These are phyloP conservation scores for Corylus americana DNA, from an alignment of 306 rosid genomes.

Conservation along the genomic window DNA sequence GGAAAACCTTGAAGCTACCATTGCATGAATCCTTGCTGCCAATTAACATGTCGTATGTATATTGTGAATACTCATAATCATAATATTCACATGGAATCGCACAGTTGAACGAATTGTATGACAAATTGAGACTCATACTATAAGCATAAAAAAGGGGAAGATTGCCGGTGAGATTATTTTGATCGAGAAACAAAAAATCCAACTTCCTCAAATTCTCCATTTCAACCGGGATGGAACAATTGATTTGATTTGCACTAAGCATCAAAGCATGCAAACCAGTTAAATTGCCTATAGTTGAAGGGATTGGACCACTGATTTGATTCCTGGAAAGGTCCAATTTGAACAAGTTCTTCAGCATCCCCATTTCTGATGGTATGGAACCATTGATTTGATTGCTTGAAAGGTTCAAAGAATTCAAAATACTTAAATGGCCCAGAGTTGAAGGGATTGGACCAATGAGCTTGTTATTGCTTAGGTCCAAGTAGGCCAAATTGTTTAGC, in stretches of 20 bases:
- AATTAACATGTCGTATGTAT: background rate
- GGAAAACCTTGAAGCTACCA: background rate
- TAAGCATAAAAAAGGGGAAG: background rate
- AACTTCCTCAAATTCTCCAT: background rate
- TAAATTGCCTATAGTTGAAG: background rate
- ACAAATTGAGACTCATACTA: background rate
- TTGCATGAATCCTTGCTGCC: background rate
- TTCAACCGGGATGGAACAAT: background rate
- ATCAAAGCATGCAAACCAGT: fast-evolving
- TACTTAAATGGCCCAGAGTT: background rate
- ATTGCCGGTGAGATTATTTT: background rate
- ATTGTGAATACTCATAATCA: background rate
- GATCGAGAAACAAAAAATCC: background rate
- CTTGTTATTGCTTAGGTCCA: too few species aligned
- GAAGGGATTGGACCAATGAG: background rate
- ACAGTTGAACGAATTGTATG: background rate
- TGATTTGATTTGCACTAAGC: background rate
- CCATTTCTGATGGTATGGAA: too few species aligned
- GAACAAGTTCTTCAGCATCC: too few species aligned
- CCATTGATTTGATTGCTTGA: too few species aligned
- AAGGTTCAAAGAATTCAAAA: background rate
- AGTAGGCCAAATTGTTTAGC: background rate
- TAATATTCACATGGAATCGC: background rate
- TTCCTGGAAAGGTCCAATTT: background rate
- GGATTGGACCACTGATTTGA: background rate